Base-by-base conservation (phyloP, 192 early-diverging fungal species). In the Mortierella antarctica region DNA sequence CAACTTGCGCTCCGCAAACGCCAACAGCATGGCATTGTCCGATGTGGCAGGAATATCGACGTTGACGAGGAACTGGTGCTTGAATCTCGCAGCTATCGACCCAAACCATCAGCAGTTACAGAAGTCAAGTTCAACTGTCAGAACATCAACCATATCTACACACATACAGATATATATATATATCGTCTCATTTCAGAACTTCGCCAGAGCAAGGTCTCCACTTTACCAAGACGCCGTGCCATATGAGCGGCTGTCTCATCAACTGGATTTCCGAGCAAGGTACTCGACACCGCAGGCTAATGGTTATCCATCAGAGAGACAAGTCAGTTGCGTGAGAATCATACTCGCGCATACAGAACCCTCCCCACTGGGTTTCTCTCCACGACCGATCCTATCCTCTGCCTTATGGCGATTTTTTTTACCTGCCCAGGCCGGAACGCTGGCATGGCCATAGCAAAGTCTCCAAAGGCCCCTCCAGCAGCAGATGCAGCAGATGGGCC, bases 401-500 rank as follows among this genome's bases (percentile, higher is more conserved):
- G 14, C n/a, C 20, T 11, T 6, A 6, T 31, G 8, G 11, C 0
- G 17, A 15, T 41, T 21, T 10, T 53, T 11, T 20, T 64, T 69
- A 64, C 74, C 67, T 76, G 66, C 31, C 74, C 74, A 50, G 74
- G 21, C 42, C 74, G 52, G 48, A 63, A 62, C 0, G 61, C 49
- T 20, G 74, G 74, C 74, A 76, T 76, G 2, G 67, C 64, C 66
- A 76, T 69, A 10, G 74, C 74, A 53, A 70, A 65, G 18, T 77
- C 74, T 46, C 74, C 74, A 60, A 77, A 77, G 41, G 62, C 55
- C 9, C 71, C 71, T 40, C 55, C 39, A n/a, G 57, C 57, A 4
- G 46, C 62, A 17, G 15, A 11, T 45, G 60, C 50, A 53, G 63
- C 31, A 21, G 49, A 31, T 51, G 62, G 6, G 8, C 44, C 51